Evolutionary conservation across 148 eudicot genomes (phyloP).

Genomic region (Camellia japonica): DNA sequence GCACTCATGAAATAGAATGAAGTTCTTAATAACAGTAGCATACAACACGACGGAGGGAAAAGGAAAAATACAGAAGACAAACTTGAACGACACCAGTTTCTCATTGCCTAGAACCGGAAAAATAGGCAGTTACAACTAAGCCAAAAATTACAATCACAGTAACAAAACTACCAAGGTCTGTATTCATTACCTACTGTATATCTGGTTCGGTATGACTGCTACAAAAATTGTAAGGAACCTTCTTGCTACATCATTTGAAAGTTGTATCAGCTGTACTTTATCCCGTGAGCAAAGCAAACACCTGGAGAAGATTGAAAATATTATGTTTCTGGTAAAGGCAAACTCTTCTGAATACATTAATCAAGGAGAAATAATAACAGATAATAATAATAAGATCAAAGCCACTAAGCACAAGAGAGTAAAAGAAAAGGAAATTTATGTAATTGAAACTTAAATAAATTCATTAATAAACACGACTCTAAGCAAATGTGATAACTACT

Average conservation of each 20-base stretch:
- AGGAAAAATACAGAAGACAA: background rate
- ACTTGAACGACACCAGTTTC: background rate
- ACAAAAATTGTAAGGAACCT: background rate
- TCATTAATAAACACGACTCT: too few relatives aligned
- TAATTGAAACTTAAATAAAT: background rate
- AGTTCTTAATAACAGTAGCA: too few relatives aligned
- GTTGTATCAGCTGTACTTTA: background rate
- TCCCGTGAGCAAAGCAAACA: background rate
- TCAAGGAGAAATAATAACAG: background rate
- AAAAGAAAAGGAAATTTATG: background rate
- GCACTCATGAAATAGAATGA: too few relatives aligned
- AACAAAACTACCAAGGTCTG: background rate
- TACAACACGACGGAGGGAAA: too few relatives aligned
- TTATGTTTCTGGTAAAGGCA: too few relatives aligned
- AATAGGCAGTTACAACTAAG: constrained; percentile 1
- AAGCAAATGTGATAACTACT: too few relatives aligned
- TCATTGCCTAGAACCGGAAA: background rate
- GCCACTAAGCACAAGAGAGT: background rate
- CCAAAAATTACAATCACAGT: background rate
- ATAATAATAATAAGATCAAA: background rate
- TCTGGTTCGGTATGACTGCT: background rate
- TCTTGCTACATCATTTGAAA: background rate
- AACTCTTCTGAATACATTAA: background rate
- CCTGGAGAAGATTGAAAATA: constrained; percentile 9
- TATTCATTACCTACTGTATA: background rate